Percentiles rank a stretch among this genome's conserved stretches.
Conservation (phyloP, 768 basidiomycete genomes). For the Infundibulicybe gibba region DNA sequence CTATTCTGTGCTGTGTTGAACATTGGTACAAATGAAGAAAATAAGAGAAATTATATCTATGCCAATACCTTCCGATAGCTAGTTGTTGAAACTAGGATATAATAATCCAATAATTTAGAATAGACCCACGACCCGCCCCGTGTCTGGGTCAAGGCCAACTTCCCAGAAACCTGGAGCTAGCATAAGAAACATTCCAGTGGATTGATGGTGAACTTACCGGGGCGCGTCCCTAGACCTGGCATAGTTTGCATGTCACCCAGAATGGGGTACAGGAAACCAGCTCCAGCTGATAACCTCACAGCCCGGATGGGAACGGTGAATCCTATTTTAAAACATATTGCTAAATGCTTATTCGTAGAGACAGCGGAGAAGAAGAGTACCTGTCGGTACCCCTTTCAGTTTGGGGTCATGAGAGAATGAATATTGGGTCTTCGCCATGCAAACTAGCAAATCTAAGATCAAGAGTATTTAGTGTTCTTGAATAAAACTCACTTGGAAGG, state of each 20-base stretch:
- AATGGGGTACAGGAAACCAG: constrained; percentile 94
- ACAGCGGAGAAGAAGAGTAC: constrained; percentile 27
- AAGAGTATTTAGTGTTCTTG: neutral
- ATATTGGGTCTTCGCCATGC: constrained; percentile 98
- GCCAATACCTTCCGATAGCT: neutral
- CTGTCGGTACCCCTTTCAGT: constrained; percentile 85
- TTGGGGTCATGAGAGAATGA: constrained; percentile 95
- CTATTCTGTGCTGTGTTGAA: constrained; percentile 8
- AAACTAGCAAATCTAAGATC: constrained; percentile 48
- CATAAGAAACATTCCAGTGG: constrained; percentile 6
- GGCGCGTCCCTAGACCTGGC: constrained; percentile 92
- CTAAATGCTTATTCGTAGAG: neutral
- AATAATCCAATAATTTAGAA: constrained; percentile 45
- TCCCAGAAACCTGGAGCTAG: constrained; percentile 78
- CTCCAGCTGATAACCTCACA: constrained; percentile 86
- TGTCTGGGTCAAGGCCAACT: constrained; percentile 75
- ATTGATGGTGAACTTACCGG: constrained; percentile 43
- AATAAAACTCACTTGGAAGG: constrained; percentile 65
- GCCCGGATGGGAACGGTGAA: constrained; percentile 92
- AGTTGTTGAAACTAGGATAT: constrained; percentile 1
- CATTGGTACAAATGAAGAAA: neutral
- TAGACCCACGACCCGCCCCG: constrained; percentile 80
- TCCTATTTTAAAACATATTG: constrained; percentile 34
- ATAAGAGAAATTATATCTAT: neutral
- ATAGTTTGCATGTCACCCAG: constrained; percentile 98